Evolutionary conservation across 495 filamentous ascomycete genomes (phyloP).

Genomic region (Penicillium bovifimosum): DNA sequence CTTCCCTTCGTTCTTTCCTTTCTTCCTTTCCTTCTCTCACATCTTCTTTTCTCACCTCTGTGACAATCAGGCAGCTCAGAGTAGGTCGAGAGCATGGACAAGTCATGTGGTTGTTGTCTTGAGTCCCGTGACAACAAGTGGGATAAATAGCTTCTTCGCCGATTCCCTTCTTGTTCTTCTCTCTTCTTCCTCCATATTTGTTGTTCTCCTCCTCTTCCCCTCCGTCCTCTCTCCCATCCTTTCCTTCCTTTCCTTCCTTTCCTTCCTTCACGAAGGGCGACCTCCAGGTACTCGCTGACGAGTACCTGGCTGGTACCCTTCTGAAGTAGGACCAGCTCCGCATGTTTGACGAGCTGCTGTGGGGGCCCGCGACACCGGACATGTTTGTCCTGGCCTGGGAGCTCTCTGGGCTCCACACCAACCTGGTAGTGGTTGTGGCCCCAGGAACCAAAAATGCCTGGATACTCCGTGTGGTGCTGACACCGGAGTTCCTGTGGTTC

Average conservation of each 20-base stretch:
- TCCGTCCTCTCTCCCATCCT: not conserved
- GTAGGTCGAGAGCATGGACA: no score
- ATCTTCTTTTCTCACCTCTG: no score
- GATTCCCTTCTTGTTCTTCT: no score
- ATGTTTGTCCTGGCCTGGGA: not conserved
- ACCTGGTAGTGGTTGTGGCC: constrained; percentile 5
- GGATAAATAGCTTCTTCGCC: no score
- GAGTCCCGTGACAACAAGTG: no score
- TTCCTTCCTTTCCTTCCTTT: not conserved
- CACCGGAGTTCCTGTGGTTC: constrained; percentile 5
- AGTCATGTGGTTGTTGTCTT: not conserved
- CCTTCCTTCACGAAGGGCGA: not conserved
- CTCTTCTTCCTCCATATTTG: no score
- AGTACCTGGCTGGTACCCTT: not conserved
- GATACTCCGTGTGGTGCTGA: constrained; percentile 1
- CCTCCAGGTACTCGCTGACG: constrained; percentile 3
- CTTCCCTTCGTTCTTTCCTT: not conserved
- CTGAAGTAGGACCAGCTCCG: not conserved
- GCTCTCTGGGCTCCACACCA: not conserved
- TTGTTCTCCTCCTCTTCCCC: no score
- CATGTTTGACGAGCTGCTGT: not conserved
- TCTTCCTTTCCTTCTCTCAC: no score
- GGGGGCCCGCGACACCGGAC: not conserved
- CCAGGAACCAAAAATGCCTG: not conserved
- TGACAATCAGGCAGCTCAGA: no score